Conservation (phyloP, 2,329 filamentous ascomycete species). For the Fusarium decemcellulare region DNA sequence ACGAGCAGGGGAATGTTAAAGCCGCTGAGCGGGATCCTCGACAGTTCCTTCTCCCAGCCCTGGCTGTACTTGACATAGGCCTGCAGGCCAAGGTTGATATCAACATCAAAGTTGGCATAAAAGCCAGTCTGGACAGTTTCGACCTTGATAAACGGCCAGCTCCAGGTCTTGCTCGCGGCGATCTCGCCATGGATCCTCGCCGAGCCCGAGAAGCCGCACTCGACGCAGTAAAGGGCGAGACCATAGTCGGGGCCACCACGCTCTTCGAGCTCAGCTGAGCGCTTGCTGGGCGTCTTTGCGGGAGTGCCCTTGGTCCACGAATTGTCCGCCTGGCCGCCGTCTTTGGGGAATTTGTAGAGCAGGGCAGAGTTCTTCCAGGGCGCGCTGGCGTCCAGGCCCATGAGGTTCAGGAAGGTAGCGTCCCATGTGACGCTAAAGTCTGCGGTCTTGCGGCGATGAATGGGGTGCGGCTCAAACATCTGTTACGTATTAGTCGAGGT, state of each 20-base stretch:
- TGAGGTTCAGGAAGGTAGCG: background rate
- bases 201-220: constrained; percentile 8
- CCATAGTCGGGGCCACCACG: constrained; percentile 1
- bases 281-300: background rate
- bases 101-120: background rate
- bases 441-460: background rate
- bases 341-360: background rate
- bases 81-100: constrained; percentile 9
- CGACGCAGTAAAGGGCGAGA: constrained; percentile 17
- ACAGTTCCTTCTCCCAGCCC: background rate
- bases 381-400: background rate
- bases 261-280: background rate
- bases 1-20: background rate
- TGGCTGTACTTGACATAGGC: constrained; percentile 15
- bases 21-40: background rate
- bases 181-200: background rate
- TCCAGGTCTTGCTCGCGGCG: background rate
- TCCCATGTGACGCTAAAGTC: background rate
- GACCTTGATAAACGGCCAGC: background rate
- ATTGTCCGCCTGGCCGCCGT: constrained; percentile 7
- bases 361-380: constrained; percentile 9
- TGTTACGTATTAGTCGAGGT: background rate
- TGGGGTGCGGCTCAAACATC: constrained; percentile 5
- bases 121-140: background rate
- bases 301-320: constrained; percentile 10